These are phyloP conservation scores for Colletotrichum sp. DNA, from an alignment of 2,329 filamentous ascomycete genomes.

Conservation along the genomic window DNA sequence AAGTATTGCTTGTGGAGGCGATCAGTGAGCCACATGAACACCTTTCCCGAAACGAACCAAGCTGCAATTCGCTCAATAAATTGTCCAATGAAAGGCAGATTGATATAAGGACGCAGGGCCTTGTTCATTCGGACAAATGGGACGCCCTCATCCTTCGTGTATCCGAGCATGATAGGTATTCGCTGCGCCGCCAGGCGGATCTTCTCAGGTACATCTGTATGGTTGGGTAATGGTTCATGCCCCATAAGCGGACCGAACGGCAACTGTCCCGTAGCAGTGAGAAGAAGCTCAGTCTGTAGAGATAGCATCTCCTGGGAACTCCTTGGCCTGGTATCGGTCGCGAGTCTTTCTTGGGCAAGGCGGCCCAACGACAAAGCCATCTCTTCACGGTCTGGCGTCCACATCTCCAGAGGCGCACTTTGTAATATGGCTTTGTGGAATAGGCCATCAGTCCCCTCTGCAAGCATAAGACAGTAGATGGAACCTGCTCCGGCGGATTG, in stretches of 20 bases:
- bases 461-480: slow-evolving; percentile 60
- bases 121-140: neutral
- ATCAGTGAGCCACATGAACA: neutral
- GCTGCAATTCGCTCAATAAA: neutral
- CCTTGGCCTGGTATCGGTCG: neutral
- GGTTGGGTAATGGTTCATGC: neutral
- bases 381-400: neutral
- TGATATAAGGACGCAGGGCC: neutral
- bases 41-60: neutral
- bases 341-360: neutral
- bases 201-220: neutral
- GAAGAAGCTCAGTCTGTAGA: slow-evolving; percentile 4
- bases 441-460: slow-evolving; percentile 47
- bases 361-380: slow-evolving; percentile 1
- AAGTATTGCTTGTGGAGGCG: neutral
- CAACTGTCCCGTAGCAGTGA: neutral
- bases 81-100: neutral
- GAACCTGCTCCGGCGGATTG: neutral
- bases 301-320: neutral
- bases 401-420: slow-evolving; percentile 18
- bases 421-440: slow-evolving; percentile 22
- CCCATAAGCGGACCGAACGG: slow-evolving; percentile 12
- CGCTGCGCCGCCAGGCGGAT: neutral
- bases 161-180: neutral
- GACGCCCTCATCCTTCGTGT: neutral